These are phyloP conservation scores for Aspergillus nanangensis DNA, from an alignment of 495 filamentous ascomycete species.

Conservation along the genomic window DNA sequence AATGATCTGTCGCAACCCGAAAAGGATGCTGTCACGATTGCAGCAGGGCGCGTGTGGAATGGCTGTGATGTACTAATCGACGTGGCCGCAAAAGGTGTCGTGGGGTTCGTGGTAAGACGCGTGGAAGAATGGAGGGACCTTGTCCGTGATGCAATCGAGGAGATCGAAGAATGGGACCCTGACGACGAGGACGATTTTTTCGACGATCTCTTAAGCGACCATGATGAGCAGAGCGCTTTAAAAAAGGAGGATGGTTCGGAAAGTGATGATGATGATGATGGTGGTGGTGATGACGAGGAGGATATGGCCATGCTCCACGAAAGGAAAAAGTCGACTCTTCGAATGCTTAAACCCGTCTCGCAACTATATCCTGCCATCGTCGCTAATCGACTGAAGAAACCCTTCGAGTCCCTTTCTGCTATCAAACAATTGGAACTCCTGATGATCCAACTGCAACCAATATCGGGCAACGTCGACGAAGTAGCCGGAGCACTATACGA, in stretches of 20 bases:
- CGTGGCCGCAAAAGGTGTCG: constrained; percentile 59
- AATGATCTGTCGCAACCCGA: constrained; percentile 23
- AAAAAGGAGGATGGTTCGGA: constrained; percentile 33
- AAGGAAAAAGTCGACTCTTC: constrained; percentile 34
- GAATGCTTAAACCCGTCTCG: constrained; percentile 36
- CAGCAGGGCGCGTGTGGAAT: constrained; percentile 50
- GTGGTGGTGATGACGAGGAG: constrained; percentile 23
- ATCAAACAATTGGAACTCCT: constrained; percentile 26
- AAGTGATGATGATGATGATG: constrained; percentile 19
- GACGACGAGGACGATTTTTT: constrained; percentile 53
- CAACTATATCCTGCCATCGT: constrained; percentile 40
- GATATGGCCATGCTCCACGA: constrained; percentile 27
- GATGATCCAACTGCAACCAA: constrained; percentile 27
- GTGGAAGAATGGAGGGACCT: constrained; percentile 65
- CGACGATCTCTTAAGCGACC: constrained; percentile 35
- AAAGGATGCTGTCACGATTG: constrained; percentile 37
- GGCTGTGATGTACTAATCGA: constrained; percentile 67
- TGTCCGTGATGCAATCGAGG: constrained; percentile 73
- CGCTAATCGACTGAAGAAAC: constrained; percentile 30
- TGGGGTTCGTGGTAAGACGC: constrained; percentile 54
- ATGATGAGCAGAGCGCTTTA: constrained; percentile 41
- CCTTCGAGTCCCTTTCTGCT: constrained; percentile 10
- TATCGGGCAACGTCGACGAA: constrained; percentile 45
- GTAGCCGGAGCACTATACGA: constrained; percentile 47
- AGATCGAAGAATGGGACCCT: constrained; percentile 83